Evolutionary conservation across 2,329 filamentous ascomycete species (phyloP).

Genomic region (Cladosporium velox): DNA sequence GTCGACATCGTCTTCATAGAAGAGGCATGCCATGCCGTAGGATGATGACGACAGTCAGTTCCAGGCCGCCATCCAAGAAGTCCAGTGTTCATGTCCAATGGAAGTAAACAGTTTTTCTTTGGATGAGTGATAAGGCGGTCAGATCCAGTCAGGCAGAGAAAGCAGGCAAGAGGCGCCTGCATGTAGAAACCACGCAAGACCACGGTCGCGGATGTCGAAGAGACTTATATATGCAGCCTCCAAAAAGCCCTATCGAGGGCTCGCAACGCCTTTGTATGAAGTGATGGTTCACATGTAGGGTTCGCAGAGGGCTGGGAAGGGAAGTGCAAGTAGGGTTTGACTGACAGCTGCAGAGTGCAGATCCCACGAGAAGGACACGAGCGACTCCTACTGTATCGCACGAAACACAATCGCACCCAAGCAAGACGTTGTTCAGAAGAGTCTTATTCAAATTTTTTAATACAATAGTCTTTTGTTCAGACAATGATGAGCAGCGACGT

Average conservation of each 20-base stretch:
- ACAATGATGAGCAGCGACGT: not conserved
- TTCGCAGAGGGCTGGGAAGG: not conserved
- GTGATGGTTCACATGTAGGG: not conserved
- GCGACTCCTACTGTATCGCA: too few species aligned
- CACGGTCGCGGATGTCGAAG: not conserved
- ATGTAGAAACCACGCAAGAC: not conserved
- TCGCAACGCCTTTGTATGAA: not conserved
- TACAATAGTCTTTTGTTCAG: not conserved
- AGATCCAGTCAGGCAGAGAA: not conserved
- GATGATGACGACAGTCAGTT: not conserved
- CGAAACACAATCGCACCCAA: too few species aligned
- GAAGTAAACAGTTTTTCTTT: not conserved
- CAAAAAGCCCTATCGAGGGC: not conserved
- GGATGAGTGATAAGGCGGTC: not conserved
- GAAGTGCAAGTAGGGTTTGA: not conserved
- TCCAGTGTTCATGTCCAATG: not conserved
- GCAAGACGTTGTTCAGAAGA: too few species aligned
- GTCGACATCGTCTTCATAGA: not conserved
- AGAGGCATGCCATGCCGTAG: not conserved
- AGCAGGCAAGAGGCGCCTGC: not conserved
- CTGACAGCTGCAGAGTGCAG: too few species aligned
- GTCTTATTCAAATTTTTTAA: not conserved
- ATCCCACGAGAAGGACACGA: too few species aligned
- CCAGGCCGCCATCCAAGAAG: not conserved
- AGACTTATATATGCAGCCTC: not conserved